Conservation (phyloP, 1,284 basidiomycete genomes). For the Omphalotus olearius region DNA sequence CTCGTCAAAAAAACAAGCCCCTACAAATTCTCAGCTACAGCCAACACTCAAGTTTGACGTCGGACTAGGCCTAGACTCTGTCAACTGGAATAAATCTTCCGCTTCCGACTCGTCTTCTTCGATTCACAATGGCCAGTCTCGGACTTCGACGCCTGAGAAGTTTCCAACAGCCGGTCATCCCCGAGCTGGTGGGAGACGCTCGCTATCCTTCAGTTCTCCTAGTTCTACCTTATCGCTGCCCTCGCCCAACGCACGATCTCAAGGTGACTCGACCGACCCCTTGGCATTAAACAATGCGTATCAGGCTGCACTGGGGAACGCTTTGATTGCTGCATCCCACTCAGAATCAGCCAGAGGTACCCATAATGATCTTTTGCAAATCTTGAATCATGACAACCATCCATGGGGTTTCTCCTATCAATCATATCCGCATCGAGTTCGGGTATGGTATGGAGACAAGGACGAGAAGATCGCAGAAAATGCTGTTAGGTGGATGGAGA, state of each 20-base stretch:
- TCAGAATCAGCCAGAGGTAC: constrained; percentile 90
- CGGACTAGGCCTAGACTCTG: constrained; percentile 55
- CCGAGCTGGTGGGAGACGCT: constrained; percentile 50
- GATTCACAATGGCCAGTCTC: constrained; percentile 9
- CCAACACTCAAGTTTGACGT: constrained; percentile 48
- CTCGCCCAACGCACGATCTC: constrained; percentile 40
- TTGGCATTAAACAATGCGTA: constrained; percentile 31
- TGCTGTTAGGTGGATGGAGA: constrained; percentile 88
- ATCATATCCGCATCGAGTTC: constrained; percentile 75
- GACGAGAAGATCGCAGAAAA: constrained; percentile 92
- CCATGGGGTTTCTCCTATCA: constrained; percentile 84
- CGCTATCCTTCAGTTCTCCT: constrained; percentile 55
- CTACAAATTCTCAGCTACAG: constrained; percentile 47
- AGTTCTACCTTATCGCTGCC: constrained; percentile 39
- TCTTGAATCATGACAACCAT: constrained; percentile 81
- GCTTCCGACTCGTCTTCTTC: constrained; percentile 25
- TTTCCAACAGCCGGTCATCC: constrained; percentile 10
- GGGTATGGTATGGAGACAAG: constrained; percentile 90
- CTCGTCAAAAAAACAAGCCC: constrained; percentile 27
- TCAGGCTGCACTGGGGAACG: constrained; percentile 75
- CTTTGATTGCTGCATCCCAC: constrained; percentile 90
- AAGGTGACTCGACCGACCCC: constrained; percentile 25
- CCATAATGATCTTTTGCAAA: constrained; percentile 86
- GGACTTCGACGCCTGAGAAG: constrained; percentile 9
- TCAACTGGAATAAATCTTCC: constrained; percentile 45